These are phyloP conservation scores for Acacia concinna DNA, from an alignment of 331 rosid species.

Conservation along the genomic window DNA sequence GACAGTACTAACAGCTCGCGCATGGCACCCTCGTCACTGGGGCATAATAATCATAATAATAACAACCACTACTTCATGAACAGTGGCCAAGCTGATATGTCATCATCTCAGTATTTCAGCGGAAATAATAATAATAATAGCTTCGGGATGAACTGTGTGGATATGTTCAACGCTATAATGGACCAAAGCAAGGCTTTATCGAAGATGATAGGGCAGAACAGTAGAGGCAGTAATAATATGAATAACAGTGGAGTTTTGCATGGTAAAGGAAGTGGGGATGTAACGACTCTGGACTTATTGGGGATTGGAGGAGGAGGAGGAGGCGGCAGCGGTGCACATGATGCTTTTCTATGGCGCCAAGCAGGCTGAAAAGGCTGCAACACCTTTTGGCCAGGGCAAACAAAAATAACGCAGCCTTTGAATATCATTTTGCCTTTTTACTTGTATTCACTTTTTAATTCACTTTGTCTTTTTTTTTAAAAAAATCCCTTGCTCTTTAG, in stretches of 20 bases:
- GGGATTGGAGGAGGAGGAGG: constrained; percentile 43
- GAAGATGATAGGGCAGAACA: constrained; percentile 40
- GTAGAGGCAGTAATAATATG: neutral
- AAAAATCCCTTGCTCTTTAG: neutral
- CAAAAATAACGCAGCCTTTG: constrained; percentile 26
- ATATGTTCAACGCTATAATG: constrained; percentile 42
- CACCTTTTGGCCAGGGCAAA: constrained; percentile 29
- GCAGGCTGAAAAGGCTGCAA: constrained; percentile 30
- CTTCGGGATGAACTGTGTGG: constrained; percentile 35
- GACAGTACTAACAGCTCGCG: neutral
- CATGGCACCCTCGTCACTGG: constrained; percentile 55
- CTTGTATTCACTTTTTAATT: constrained; percentile 27
- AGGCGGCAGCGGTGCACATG: constrained; percentile 10
- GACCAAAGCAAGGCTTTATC: constrained; percentile 39
- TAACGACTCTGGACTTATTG: constrained; percentile 65
- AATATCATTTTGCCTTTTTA: constrained; percentile 8
- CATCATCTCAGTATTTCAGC: constrained; percentile 27
- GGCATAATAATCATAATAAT: neutral
- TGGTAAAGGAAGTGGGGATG: constrained; percentile 40
- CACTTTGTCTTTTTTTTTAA: neutral
- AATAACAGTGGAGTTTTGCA: constrained; percentile 8
- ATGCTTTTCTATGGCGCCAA: constrained; percentile 36
- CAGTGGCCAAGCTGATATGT: constrained; percentile 24
- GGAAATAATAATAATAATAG: neutral
- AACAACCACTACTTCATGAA: constrained; percentile 34